Evolutionary conservation across 176 grass and related monocot species (phyloP).

Genomic region (Raddia guianensis): DNA sequence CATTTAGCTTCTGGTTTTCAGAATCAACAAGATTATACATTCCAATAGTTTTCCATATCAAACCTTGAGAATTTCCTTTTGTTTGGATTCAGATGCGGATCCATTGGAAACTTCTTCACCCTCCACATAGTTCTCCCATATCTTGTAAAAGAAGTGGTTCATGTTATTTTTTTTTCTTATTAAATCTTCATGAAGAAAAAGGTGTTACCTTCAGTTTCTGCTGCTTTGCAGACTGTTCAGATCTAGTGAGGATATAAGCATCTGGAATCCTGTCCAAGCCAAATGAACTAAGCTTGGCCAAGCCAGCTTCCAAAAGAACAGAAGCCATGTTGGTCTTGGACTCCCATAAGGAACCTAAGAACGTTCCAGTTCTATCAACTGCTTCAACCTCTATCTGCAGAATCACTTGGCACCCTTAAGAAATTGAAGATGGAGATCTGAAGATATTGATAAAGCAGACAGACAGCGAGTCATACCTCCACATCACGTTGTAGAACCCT

Average conservation of each 20-base stretch:
- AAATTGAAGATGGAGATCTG: conserved; percentile 3
- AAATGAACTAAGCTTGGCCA: conserved; percentile 88
- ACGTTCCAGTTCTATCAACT: conserved; percentile 92
- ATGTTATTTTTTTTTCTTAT: background rate
- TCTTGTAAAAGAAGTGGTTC: conserved; percentile 52
- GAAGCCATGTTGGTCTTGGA: conserved; percentile 80
- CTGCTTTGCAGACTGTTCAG: conserved; percentile 90
- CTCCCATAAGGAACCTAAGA: conserved; percentile 91
- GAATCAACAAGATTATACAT: background rate
- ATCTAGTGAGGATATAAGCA: conserved; percentile 57
- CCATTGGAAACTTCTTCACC: conserved; percentile 83
- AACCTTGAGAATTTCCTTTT: conserved; percentile 97
- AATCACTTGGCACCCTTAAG: conserved; percentile 23
- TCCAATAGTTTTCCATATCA: conserved; percentile 29
- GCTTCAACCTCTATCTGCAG: conserved; percentile 94
- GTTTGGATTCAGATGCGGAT: conserved; percentile 64
- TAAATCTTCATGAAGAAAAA: background rate
- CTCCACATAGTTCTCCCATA: conserved; percentile 96
- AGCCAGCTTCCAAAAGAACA: conserved; percentile 79
- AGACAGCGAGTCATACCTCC: conserved; percentile 51
- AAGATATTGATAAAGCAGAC: background rate
- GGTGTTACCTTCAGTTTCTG: conserved; percentile 77
- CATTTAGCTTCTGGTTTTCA: conserved; percentile 20
- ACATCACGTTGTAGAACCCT: conserved; percentile 89
- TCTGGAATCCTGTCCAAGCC: conserved; percentile 81